A percentile compares a stretch with the other conserved stretches of the same genome.
Evolutionary conservation across 2,329 filamentous ascomycete genomes (phyloP).

Genomic region (Cladorrhinum sp.): DNA sequence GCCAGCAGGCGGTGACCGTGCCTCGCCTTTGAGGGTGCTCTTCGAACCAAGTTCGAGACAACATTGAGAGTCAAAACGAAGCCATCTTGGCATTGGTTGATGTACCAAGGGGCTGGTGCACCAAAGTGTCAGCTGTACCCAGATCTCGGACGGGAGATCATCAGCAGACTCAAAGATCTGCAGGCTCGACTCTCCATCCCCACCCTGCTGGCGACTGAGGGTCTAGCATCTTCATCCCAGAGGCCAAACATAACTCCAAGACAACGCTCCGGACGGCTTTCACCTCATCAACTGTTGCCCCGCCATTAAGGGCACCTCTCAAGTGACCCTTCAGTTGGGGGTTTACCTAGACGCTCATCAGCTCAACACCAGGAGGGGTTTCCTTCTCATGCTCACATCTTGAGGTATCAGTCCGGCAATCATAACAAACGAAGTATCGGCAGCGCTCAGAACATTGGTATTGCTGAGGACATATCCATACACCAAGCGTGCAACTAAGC

Average conservation of each 20-base stretch:
- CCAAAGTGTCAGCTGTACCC: no score
- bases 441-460: conserved; percentile 41
- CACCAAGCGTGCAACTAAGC: conserved; percentile 44
- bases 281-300: conserved; percentile 47
- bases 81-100: no score
- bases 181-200: conserved; percentile 47
- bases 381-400: conserved; percentile 38
- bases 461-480: conserved; percentile 51
- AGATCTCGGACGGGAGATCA: neutral
- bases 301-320: conserved; percentile 48
- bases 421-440: conserved; percentile 51
- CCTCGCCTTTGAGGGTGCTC: neutral
- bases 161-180: conserved; percentile 34
- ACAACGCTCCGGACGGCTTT: conserved; percentile 45
- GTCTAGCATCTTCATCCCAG: conserved; percentile 44
- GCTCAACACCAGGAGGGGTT: neutral
- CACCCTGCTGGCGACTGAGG: conserved; percentile 37
- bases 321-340: conserved; percentile 54
- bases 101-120: no score
- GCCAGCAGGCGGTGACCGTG: neutral
- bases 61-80: no score
- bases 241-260: conserved; percentile 45
- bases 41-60: no score
- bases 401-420: conserved; percentile 51
- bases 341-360: conserved; percentile 40